Evolutionary conservation across 1,139 yeast species (phyloP).

Genomic region (Kluyveromyces sp.): DNA sequence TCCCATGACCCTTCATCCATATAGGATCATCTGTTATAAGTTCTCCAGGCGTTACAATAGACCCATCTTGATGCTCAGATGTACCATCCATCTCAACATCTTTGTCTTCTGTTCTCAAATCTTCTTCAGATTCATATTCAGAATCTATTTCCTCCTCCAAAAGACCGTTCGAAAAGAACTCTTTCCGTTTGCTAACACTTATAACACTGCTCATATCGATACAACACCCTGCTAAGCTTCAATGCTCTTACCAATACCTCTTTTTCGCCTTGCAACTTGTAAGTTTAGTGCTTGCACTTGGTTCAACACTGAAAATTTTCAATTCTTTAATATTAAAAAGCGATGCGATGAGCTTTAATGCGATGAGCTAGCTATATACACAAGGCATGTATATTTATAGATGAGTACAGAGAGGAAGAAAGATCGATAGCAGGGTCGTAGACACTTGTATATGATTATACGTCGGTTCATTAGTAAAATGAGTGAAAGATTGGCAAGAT

Average conservation of each 20-base stretch:
- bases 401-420: no score
- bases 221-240: neutral
- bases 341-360: neutral
- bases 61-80: conserved; percentile 22
- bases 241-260: neutral
- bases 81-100: conserved; percentile 13
- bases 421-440: no score
- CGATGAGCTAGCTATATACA: no score
- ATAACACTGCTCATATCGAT: conserved; percentile 25
- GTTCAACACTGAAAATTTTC: neutral
- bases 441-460: neutral
- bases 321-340: neutral
- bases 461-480: neutral
- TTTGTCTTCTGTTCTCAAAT: conserved; percentile 6
- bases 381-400: no score
- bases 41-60: conserved; percentile 92
- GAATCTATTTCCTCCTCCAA: conserved; percentile 3
- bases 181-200: conserved; percentile 23
- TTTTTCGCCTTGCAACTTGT: neutral
- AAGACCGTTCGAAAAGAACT: conserved; percentile 17
- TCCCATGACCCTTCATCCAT: conserved; percentile 99
- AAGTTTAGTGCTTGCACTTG: neutral
- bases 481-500: conserved; percentile 4
- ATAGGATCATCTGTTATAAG: conserved; percentile 88
- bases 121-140: conserved; percentile 13